A percentile compares a stretch with the other conserved stretches of the same genome.
Conservation (phyloP, 805 yeast species). For the Candida vartiovaarae region DNA sequence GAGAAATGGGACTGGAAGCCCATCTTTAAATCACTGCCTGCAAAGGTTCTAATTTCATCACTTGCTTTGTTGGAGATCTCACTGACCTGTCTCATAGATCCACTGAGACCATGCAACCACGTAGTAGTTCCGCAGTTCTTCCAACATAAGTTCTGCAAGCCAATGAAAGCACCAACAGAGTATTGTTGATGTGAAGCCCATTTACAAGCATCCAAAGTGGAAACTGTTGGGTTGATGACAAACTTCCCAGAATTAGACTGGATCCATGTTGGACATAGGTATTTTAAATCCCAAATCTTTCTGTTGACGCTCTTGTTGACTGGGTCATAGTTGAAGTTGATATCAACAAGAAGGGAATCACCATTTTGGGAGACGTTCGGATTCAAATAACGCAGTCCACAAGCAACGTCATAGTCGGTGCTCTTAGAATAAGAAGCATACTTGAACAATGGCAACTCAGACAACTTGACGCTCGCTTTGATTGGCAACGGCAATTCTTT, state of each 20-base stretch:
- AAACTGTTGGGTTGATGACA: conserved; percentile 40
- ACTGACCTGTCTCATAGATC: conserved; percentile 48
- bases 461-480: conserved; percentile 35
- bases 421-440: conserved; percentile 29
- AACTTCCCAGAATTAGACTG: conserved; percentile 37
- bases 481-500: conserved; percentile 32
- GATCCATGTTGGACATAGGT: conserved; percentile 37
- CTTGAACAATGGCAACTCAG: conserved; percentile 26
- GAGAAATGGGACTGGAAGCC: conserved; percentile 35
- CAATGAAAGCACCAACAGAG: conserved; percentile 39
- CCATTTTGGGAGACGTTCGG: conserved; percentile 54
- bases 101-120: conserved; percentile 46
- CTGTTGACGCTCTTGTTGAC: conserved; percentile 37
- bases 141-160: conserved; percentile 31
- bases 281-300: conserved; percentile 43
- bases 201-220: conserved; percentile 38
- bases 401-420: conserved; percentile 28
- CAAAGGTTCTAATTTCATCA: conserved; percentile 44
- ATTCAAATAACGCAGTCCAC: conserved; percentile 30
- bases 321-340: conserved; percentile 41
- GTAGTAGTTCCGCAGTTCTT: conserved; percentile 16
- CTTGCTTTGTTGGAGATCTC: conserved; percentile 48
- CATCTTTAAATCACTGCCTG: conserved; percentile 53
- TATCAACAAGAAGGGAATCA: conserved; percentile 39
- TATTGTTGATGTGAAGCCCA: conserved; percentile 49